Evolutionary conservation across 2,329 filamentous ascomycete species (phyloP).

Genomic region (Aspergillus chevalieri): DNA sequence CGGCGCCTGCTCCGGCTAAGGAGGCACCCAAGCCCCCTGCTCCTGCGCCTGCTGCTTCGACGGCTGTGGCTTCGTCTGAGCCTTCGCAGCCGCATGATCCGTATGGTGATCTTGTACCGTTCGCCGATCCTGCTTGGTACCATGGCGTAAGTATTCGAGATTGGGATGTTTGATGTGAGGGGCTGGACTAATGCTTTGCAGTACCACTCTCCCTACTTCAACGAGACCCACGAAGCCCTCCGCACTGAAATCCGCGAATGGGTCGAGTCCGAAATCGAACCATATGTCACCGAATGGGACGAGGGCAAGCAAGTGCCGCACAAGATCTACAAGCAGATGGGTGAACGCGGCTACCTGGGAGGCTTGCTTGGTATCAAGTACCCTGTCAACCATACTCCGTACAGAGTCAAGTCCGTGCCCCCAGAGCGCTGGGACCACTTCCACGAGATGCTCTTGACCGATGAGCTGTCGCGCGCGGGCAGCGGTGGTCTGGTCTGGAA

Average conservation of each 20-base stretch:
- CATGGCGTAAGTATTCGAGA: slow-evolving; percentile 62
- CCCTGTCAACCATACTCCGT: slow-evolving; percentile 66
- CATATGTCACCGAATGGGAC: slow-evolving; percentile 92
- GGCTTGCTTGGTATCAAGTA: slow-evolving; percentile 77
- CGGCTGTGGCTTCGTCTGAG: slow-evolving; percentile 45
- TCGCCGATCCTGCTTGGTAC: slow-evolving; percentile 90
- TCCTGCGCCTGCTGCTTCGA: slow-evolving; percentile 38
- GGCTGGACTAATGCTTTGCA: slow-evolving; percentile 29
- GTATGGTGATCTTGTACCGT: slow-evolving; percentile 82
- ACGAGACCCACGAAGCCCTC: slow-evolving; percentile 85
- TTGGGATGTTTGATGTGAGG: not conserved
- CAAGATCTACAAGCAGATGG: slow-evolving; percentile 91
- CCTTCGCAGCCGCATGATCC: slow-evolving; percentile 71
- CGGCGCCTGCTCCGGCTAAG: slow-evolving; percentile 42
- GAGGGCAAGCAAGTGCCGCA: slow-evolving; percentile 86
- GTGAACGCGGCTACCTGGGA: slow-evolving; percentile 82
- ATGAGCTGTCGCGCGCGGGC: slow-evolving; percentile 82
- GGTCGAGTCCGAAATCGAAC: slow-evolving; percentile 84
- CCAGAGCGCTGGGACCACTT: slow-evolving; percentile 95
- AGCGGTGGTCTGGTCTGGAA: slow-evolving; percentile 97
- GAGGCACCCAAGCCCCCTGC: slow-evolving; percentile 50
- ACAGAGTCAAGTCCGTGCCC: slow-evolving; percentile 68
- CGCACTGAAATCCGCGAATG: slow-evolving; percentile 87
- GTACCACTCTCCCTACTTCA: slow-evolving; percentile 97
- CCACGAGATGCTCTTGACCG: slow-evolving; percentile 92